Conservation (phyloP, 306 rosid genomes). For the Malus orientalis region DNA sequence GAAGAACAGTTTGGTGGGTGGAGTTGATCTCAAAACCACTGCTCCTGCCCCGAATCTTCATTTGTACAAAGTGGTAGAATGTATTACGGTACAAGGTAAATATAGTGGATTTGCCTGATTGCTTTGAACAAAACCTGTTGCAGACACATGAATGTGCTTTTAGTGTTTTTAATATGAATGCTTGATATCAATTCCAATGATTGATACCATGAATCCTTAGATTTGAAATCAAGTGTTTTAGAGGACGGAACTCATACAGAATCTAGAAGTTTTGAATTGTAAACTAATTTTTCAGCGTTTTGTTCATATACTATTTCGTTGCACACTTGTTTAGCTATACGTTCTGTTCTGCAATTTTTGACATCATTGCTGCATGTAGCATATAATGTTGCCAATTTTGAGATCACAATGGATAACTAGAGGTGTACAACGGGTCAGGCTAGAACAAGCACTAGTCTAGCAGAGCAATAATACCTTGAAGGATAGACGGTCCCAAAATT, state of each 20-base stretch:
- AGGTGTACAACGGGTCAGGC: no score
- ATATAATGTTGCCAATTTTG: no score
- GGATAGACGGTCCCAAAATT: no score
- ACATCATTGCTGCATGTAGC: no score
- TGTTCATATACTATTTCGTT: background rate
- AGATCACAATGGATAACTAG: no score
- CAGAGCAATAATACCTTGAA: no score
- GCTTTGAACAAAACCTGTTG: background rate
- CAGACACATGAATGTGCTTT: background rate
- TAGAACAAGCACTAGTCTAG: no score
- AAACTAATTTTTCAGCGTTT: background rate
- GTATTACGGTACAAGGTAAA: constrained; percentile 9
- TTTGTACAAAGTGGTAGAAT: constrained; percentile 22
- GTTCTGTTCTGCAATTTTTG: no score
- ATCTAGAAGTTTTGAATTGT: background rate
- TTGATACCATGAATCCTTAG: background rate
- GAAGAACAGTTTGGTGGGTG: constrained; percentile 22
- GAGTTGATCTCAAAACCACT: constrained; percentile 27
- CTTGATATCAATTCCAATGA: background rate
- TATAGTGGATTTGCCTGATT: constrained; percentile 1
- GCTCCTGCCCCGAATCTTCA: constrained; percentile 13
- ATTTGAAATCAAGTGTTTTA: background rate
- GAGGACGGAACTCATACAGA: background rate
- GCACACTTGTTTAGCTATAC: no score
- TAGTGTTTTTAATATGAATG: background rate